These are phyloP conservation scores for Boletales sp. DNA, from an alignment of 768 basidiomycete genomes.

Conservation along the genomic window DNA sequence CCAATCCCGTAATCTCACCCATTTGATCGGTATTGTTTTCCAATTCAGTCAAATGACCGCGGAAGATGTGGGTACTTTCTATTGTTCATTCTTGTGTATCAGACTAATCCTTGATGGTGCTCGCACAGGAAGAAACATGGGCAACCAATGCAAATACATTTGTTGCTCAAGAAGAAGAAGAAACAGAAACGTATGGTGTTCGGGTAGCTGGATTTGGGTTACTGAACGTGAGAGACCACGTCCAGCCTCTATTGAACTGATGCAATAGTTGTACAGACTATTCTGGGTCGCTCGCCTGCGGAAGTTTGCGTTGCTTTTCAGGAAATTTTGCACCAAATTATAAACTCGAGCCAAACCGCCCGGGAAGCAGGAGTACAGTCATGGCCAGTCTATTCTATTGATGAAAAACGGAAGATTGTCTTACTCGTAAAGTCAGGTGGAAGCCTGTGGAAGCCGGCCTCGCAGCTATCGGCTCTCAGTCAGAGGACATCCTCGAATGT, in stretches of 20 bases:
- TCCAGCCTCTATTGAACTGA: background rate
- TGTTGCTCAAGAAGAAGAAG: conserved; percentile 93
- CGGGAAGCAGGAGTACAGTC: conserved; percentile 53
- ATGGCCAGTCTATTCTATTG: conserved; percentile 47
- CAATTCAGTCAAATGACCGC: conserved; percentile 82
- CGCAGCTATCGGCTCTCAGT: conserved; percentile 76
- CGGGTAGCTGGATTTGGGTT: conserved; percentile 85
- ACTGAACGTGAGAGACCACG: conserved; percentile 50
- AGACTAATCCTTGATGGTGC: background rate
- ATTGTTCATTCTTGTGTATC: background rate
- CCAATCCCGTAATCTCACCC: conserved; percentile 37
- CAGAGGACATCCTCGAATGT: conserved; percentile 71
- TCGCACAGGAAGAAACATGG: conserved; percentile 83
- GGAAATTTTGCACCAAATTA: conserved; percentile 47
- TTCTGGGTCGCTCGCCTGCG: conserved; percentile 54
- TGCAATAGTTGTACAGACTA: conserved; percentile 35
- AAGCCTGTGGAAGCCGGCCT: conserved; percentile 83
- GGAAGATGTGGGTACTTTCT: conserved; percentile 64
- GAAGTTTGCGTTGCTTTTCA: conserved; percentile 55
- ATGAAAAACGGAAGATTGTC: background rate
- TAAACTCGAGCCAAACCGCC: conserved; percentile 52
- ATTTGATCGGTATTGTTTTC: conserved; percentile 55
- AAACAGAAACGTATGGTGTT: conserved; percentile 75
- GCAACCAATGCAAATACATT: conserved; percentile 86
- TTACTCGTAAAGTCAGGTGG: conserved; percentile 61